Evolutionary conservation across 257 asterid species (phyloP), one percentile per base, ranked within the genome.

Genomic region (Penstemon davidsonii): DNA sequence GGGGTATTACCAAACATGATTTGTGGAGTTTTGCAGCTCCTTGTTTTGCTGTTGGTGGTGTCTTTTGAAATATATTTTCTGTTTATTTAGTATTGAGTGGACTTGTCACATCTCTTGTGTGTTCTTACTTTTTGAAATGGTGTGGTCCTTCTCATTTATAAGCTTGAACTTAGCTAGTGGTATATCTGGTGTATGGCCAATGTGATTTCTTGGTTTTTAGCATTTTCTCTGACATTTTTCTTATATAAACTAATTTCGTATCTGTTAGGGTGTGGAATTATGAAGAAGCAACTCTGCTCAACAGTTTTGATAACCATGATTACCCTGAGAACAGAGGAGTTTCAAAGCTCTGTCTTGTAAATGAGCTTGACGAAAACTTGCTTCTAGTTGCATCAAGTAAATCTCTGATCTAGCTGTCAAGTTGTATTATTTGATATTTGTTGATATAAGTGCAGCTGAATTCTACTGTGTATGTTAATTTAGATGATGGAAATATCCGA

Each of bases 301-400:
- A 94, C 80, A 87, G 89, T 81, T 94, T 91, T 62, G 86, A 83
- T 68, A 94, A 94, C 85, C 96, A 94, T 79, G 86, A 81, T 75
- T 88, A 80, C 84, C 96, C 93, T 57, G 97, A 88, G 11, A 12
- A 40, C 59, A 86, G 84, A 81, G 98, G 98, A 72, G 81, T 91
- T 74, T 89, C 99, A 51, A 94, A 94, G 83, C 85, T 94, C 25
- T 94, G 96, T 73, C 96, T 94, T 68, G 79, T 94, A 67, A 91
- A 94, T 75, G 98, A 94, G 80, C 85, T 91, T 64, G 94, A 88
- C 25, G 99, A 91, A 71, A 84, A 91, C 77, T 69, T 94, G 89
- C 98, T 94, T 78, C 98, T 94, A 67, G 92, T 91, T 78, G 99
- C 99, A 67, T 94, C 99, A 86, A 89, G 99, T 91, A 91, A 79